Evolutionary conservation across 2,329 filamentous ascomycete species (phyloP).

Genomic region (Botrytis porri): DNA sequence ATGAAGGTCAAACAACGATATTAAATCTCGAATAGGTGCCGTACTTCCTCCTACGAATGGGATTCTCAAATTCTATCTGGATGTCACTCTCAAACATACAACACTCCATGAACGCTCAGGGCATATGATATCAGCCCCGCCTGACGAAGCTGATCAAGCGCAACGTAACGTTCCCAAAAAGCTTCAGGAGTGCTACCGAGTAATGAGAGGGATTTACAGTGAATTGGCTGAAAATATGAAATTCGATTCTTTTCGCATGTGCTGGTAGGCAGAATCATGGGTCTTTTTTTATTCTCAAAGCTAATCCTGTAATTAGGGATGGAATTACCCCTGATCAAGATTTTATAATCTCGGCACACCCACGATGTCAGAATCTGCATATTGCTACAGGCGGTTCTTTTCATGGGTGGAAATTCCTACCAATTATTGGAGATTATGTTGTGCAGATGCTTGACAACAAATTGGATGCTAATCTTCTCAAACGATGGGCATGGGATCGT

Average conservation of each 20-base stretch:
- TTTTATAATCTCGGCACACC: slow-evolving; percentile 56
- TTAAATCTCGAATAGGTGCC: slow-evolving; percentile 23
- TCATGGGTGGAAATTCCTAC: slow-evolving; percentile 64
- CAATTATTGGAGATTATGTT: slow-evolving; percentile 59
- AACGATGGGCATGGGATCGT: slow-evolving; percentile 48
- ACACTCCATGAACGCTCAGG: slow-evolving; percentile 46
- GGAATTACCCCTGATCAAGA: slow-evolving; percentile 60
- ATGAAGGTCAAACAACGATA: not conserved
- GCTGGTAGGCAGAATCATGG: slow-evolving; percentile 40
- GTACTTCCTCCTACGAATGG: slow-evolving; percentile 47
- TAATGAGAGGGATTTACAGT: slow-evolving; percentile 44
- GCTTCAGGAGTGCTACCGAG: slow-evolving; percentile 44
- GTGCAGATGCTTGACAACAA: slow-evolving; percentile 46
- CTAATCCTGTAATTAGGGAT: slow-evolving; percentile 46
- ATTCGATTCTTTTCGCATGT: slow-evolving; percentile 47
- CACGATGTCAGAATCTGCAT: slow-evolving; percentile 53
- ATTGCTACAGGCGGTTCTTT: slow-evolving; percentile 62
- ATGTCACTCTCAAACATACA: slow-evolving; percentile 57
- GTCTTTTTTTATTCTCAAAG: not conserved
- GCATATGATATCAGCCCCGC: slow-evolving; percentile 52
- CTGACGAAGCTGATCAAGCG: slow-evolving; percentile 43
- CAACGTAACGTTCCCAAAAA: slow-evolving; percentile 41
- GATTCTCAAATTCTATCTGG: slow-evolving; percentile 60
- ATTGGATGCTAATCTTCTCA: slow-evolving; percentile 41
- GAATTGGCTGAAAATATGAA: slow-evolving; percentile 41